Conservation (phyloP, 202 grass and related monocot species). For the Sporobolus alterniflorus region DNA sequence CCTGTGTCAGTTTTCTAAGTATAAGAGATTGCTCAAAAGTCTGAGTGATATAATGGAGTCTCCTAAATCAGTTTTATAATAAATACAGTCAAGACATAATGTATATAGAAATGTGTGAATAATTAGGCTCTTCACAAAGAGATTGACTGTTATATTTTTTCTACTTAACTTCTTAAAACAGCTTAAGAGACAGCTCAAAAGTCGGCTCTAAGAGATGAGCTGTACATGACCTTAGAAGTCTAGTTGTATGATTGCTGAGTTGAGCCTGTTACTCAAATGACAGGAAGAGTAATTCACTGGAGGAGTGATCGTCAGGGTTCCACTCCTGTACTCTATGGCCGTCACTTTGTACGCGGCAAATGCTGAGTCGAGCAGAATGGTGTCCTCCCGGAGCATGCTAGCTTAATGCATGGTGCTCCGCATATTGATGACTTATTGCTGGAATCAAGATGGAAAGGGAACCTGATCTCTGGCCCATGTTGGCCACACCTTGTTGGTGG, state of each 20-base stretch:
- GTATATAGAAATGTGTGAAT: too few species aligned
- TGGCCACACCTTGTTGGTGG: slow-evolving; percentile 19
- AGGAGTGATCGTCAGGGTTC: background rate
- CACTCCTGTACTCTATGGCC: background rate
- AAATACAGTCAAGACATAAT: too few species aligned
- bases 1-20: too few species aligned
- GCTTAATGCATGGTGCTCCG: slow-evolving; percentile 8
- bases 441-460: slow-evolving; percentile 32
- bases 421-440: slow-evolving; percentile 14
- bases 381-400: slow-evolving; percentile 46
- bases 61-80: too few species aligned
- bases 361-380: slow-evolving; percentile 27
- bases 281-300: background rate
- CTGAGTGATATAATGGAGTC: too few species aligned
- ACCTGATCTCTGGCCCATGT: slow-evolving; percentile 42
- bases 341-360: slow-evolving; percentile 25
- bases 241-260: background rate
- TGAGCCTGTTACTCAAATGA: background rate
- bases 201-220: too few species aligned
- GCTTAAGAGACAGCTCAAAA: too few species aligned
- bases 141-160: too few species aligned
- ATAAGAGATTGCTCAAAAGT: too few species aligned
- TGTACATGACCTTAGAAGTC: too few species aligned
- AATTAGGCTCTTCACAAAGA: too few species aligned
- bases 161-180: too few species aligned